phyloP scores from a whole-genome alignment of 306 rosid species.

The Sophora flavescens region DNA sequence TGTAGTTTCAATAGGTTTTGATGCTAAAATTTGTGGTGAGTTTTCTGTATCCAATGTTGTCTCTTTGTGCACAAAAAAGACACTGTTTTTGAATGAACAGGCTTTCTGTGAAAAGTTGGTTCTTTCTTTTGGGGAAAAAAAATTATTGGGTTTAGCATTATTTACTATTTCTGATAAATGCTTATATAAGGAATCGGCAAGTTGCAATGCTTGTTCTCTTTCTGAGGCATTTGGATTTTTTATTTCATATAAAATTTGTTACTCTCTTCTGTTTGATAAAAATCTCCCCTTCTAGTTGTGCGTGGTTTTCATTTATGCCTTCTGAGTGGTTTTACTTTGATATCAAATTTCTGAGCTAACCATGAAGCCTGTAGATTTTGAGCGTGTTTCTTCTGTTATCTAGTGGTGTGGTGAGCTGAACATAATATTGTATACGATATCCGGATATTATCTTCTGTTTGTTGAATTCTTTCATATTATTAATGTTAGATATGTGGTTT shows the following conservation, averaged over 20 bases:
- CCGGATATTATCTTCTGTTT: too few relatives aligned
- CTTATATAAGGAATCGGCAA: background rate
- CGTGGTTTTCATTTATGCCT: conserved; percentile 10
- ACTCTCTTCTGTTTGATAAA: conserved; percentile 27
- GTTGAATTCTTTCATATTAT: background rate
- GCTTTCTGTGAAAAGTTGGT: conserved; percentile 22
- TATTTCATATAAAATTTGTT: conserved; percentile 3
- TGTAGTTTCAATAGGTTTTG: conserved; percentile 45
- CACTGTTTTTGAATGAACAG: background rate
- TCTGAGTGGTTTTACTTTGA: conserved; percentile 31
- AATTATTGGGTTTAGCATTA: conserved; percentile 33
- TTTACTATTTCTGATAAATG: conserved; percentile 26
- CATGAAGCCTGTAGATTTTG: background rate
- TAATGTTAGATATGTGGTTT: background rate
- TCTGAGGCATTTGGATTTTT: background rate
- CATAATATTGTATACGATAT: too few relatives aligned
- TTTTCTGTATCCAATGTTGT: conserved; percentile 30
- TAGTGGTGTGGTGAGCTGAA: too few relatives aligned
- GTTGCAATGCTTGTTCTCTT: conserved; percentile 37
- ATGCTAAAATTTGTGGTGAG: conserved; percentile 20
- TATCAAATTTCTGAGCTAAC: conserved; percentile 29
- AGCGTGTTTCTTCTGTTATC: background rate
- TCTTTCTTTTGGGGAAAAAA: background rate
- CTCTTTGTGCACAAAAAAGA: conserved; percentile 9
- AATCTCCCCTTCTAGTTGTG: conserved; percentile 11